Evolutionary conservation across 805 yeast genomes (phyloP).

Genomic region (Yarrowia osloensis): DNA sequence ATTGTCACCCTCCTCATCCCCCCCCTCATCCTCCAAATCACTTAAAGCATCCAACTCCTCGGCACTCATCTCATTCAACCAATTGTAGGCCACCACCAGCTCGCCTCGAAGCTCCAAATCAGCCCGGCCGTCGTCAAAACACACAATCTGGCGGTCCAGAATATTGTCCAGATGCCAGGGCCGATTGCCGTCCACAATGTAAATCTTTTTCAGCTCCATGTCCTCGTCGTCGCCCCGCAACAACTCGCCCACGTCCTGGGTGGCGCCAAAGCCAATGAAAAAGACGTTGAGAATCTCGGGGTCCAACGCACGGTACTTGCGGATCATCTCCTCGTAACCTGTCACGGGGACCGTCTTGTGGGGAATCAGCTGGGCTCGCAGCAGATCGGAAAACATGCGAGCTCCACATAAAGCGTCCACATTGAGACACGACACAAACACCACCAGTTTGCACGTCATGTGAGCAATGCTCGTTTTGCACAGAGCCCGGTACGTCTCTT

Average conservation of each 20-base stretch:
- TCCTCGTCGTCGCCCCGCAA: constrained; percentile 41
- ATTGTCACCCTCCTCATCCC: constrained; percentile 33
- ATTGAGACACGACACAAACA: constrained; percentile 87
- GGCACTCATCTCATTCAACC: constrained; percentile 34
- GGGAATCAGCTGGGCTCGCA: constrained; percentile 81
- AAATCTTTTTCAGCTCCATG: constrained; percentile 56
- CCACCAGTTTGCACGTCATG: constrained; percentile 84
- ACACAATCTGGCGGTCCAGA: constrained; percentile 68
- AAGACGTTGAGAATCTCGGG: constrained; percentile 73
- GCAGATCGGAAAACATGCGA: constrained; percentile 65
- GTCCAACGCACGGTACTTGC: constrained; percentile 65
- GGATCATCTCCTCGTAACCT: constrained; percentile 76
- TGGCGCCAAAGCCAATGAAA: constrained; percentile 90
- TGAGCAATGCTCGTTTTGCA: constrained; percentile 77
- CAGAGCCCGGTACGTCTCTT: constrained; percentile 66
- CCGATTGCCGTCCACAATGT: constrained; percentile 85
- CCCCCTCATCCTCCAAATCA: constrained; percentile 34
- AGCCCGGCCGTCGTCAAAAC: constrained; percentile 82
- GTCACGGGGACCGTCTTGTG: constrained; percentile 89
- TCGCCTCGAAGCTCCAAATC: neutral
- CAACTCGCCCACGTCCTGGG: constrained; percentile 74
- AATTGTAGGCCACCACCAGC: constrained; percentile 7
- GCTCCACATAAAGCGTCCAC: constrained; percentile 92
- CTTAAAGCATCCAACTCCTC: constrained; percentile 29
- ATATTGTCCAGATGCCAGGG: constrained; percentile 97